Evolutionary conservation across 768 basidiomycete genomes (phyloP).

Genomic region (Mycena galericulata): DNA sequence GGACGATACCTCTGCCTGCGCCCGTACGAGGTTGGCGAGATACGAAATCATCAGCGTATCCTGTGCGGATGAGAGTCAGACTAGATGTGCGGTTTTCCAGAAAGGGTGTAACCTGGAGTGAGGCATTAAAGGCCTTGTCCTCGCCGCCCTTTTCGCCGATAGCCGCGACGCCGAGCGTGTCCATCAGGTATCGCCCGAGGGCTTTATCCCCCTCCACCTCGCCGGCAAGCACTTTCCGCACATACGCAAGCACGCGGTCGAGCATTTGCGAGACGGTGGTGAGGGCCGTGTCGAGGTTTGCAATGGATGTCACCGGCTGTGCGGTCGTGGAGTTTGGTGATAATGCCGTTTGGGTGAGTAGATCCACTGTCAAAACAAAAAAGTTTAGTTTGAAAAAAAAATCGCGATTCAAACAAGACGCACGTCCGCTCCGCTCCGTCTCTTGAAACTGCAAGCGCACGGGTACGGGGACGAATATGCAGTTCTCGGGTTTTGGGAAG

Average conservation of each 20-base stretch:
- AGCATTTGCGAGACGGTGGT: conserved; percentile 80
- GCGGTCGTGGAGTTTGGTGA: conserved; percentile 59
- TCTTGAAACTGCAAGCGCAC: conserved; percentile 86
- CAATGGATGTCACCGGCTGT: conserved; percentile 76
- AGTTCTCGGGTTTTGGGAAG: conserved; percentile 92
- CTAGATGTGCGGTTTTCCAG: conserved; percentile 17
- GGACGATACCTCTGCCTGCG: conserved; percentile 93
- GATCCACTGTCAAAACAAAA: conserved; percentile 74
- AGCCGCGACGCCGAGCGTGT: conserved; percentile 80
- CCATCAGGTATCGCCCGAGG: conserved; percentile 92
- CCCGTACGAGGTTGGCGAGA: conserved; percentile 91
- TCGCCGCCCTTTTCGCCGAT: conserved; percentile 75
- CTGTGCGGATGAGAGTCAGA: conserved; percentile 52
- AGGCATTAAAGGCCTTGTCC: conserved; percentile 75
- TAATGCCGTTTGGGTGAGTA: conserved; percentile 66
- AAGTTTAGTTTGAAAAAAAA: conserved; percentile 14
- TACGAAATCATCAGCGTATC: conserved; percentile 97
- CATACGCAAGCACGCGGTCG: conserved; percentile 87
- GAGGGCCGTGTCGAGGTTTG: conserved; percentile 81
- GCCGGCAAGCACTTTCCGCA: conserved; percentile 83
- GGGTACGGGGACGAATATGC: conserved; percentile 94
- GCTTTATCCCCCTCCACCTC: conserved; percentile 83
- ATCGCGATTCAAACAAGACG: conserved; percentile 46
- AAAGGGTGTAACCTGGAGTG: conserved; percentile 68
- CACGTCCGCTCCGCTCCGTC: conserved; percentile 87